Evolutionary conservation across 2,329 filamentous ascomycete species (phyloP), one percentile per base, ranked within the genome.

Genomic region (Colletotrichum sp.): DNA sequence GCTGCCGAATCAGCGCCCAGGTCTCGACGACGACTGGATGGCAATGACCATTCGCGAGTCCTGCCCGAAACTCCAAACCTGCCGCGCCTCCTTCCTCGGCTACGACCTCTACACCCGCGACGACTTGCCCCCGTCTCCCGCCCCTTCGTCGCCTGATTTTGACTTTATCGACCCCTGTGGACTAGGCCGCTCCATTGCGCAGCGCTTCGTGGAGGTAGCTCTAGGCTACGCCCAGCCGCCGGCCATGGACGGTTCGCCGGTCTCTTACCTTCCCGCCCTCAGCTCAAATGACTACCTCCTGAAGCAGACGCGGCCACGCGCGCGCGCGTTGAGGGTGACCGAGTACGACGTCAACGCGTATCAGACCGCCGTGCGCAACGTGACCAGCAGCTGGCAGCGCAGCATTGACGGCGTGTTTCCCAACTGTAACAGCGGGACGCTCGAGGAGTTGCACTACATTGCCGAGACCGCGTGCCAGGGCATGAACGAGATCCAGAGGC

Each of bases 161-260:
- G 87, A 89, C 78, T 79, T 87, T 49, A 77, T 79, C 30, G 87
- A 89, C 76, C 87, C 87, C 8, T 84, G 85, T 68, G 83, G 84
- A 3, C 82, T 87, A 28, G 82, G 82, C 13, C 84, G 87, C 55
- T 83, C 81, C 71, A 71, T 88, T 24, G 85, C 86, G 26, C 85
- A 88, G 79, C 87, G 87, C 65, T 89, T 89, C 75, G 86, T 88
- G 70, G 87, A 89, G 77, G 85, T 88, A 6, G 84, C 84, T 39
- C 83, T 80, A 75, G 87, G 87, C 32, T 79, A 86, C 39, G 77
- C 80, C 62, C 87, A 88, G 74, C 85, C 86, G 21, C 79, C 82
- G 2, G 80, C 80, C 4, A 84, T 85, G 26, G 79, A 83, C 55
- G 75, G 72, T 28, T 55, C 36, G 3, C 68, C 69, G 18, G 63